A percentile compares a stretch with the other conserved stretches of the same genome.
These are phyloP conservation scores for Andrographis paniculata DNA, from an alignment of 305 asterid species.

Conservation along the genomic window DNA sequence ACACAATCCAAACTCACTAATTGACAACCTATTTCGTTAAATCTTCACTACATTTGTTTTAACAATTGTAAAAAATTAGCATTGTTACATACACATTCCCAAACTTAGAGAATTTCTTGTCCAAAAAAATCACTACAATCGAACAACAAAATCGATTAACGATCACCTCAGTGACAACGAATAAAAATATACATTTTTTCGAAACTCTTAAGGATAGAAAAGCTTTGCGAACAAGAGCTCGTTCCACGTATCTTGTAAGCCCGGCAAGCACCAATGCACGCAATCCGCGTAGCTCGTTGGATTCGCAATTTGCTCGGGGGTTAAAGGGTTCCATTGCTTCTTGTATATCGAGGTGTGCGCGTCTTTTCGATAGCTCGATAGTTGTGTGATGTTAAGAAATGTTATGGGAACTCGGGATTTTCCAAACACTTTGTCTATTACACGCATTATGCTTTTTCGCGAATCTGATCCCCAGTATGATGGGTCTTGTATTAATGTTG, in stretches of 20 bases:
- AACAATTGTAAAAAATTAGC: too few species aligned
- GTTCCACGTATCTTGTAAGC: slow-evolving; percentile 65
- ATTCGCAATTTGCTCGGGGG: slow-evolving; percentile 38
- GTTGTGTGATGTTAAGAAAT: slow-evolving; percentile 48
- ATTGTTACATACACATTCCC: too few species aligned
- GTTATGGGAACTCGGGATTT: slow-evolving; percentile 38
- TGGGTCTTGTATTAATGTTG: slow-evolving; percentile 37
- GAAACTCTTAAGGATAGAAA: slow-evolving; percentile 30
- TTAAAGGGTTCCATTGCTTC: slow-evolving; percentile 49
- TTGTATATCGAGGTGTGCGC: slow-evolving; percentile 65
- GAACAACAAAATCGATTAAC: too few species aligned
- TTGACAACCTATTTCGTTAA: too few species aligned
- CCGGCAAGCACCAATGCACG: slow-evolving; percentile 63
- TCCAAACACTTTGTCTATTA: slow-evolving; percentile 29
- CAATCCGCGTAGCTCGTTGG: slow-evolving; percentile 57
- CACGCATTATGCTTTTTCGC: slow-evolving; percentile 39
- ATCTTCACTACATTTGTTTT: too few species aligned
- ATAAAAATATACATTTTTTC: too few species aligned
- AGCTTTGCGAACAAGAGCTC: slow-evolving; percentile 51
- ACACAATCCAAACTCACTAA: too few species aligned
- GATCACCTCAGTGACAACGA: too few species aligned
- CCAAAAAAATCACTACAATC: too few species aligned
- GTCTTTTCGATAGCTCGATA: slow-evolving; percentile 51
- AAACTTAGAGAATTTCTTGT: too few species aligned
- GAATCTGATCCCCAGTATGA: slow-evolving; percentile 57